Evolutionary conservation across 331 rosid species (phyloP), one percentile per base, ranked within the genome.

Genomic region (Prunus yedoensis): DNA sequence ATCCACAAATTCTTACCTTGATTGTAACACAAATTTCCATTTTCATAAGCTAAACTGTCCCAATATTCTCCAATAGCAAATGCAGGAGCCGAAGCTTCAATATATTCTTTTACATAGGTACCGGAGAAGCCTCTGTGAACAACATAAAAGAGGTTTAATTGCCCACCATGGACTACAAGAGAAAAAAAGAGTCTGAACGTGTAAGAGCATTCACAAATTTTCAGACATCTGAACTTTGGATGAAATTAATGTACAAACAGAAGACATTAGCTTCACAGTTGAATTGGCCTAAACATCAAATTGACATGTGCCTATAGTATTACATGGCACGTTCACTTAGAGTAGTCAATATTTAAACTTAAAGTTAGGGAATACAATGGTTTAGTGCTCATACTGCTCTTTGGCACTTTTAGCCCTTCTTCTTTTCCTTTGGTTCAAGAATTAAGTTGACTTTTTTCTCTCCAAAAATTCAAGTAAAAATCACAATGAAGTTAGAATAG

Each of bases 1-100:
- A 38, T 73, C 50, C 68, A 67, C 61, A 68, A 64, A 73, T 62
- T 81, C 60, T 66, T 80, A 91, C 96, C 93, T 91, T 91, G 96
- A 74, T 81, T 89, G 86, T 91, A 89, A 56, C 87, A 85, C 88
- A 91, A 83, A 77, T 78, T 80, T 64, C 89, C 94, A 66, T 86
- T 86, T 78, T 89, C 92, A 83, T 91, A 91, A 62, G 65, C 81
- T 83, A 89, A 78, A 81, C 90, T 84, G 86, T 91, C 96, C 96
- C 96, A 91, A 76, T 91, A 91, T 81, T 91, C 96, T 84, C 96
- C 96, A 70, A 91, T 86, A 54, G 96, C 84, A 81, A 89, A 91
- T 25, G 77, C 84, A 0, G 96, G 96, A 70, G 65, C 80, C 45
- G 92, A 87, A 67, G 92, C 81, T 82, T 87, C 94, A 70, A 91